Percentiles rank a stretch among this genome's conserved stretches.
These are phyloP conservation scores for Corylus avellana DNA, from an alignment of 306 rosid genomes.

Conservation along the genomic window DNA sequence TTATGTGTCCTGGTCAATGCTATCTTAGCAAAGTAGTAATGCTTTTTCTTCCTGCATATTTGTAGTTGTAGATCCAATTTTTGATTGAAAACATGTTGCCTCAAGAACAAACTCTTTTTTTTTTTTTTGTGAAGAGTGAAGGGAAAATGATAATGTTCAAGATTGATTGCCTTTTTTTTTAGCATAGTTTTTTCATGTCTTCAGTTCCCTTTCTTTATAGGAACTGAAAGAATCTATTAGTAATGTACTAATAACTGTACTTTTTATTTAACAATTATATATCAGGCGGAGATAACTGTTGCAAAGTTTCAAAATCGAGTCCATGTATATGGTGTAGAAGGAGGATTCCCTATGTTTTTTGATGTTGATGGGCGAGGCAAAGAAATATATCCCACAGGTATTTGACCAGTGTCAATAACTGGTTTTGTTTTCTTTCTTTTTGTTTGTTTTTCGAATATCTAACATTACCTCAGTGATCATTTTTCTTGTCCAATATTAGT, in stretches of 20 bases:
- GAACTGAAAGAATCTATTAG: background rate
- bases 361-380: slow-evolving; percentile 83
- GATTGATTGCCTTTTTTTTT: background rate
- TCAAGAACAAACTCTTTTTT: background rate
- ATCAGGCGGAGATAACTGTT: slow-evolving; percentile 73
- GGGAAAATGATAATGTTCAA: background rate
- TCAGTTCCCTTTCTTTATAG: background rate
- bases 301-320: slow-evolving; percentile 82
- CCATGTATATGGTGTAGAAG: slow-evolving; percentile 68
- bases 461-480: background rate
- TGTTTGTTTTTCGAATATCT: background rate
- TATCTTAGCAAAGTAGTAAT: background rate
- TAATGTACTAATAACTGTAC: background rate
- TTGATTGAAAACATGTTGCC: background rate
- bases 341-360: slow-evolving; percentile 78
- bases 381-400: slow-evolving; percentile 84
- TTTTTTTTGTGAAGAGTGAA: background rate
- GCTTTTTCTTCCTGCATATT: background rate
- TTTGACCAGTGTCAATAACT: background rate
- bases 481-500: background rate
- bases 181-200: too few species aligned
- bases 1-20: background rate
- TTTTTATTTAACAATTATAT: slow-evolving; percentile 10
- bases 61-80: background rate
- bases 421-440: background rate